phyloP scores from a whole-genome alignment of 176 grass and related monocot genomes.

The Juncus effusus region DNA sequence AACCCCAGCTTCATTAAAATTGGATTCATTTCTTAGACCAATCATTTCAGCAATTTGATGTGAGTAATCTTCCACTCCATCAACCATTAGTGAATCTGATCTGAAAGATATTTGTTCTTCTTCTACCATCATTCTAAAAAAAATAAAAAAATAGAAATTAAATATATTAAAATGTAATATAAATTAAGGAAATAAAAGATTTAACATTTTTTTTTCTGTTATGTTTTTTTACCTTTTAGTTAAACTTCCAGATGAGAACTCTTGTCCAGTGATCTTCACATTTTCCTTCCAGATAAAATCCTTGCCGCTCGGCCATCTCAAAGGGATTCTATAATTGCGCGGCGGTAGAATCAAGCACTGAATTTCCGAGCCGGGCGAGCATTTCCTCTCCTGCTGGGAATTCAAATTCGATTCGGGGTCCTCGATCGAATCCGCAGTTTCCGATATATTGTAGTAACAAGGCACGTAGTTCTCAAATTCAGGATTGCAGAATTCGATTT shows the following conservation, averaged over 20 bases:
- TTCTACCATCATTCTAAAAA: constrained; percentile 96
- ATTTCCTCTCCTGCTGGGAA: constrained; percentile 65
- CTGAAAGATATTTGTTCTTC: constrained; percentile 98
- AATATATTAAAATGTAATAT: too few species aligned
- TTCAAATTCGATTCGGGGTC: constrained; percentile 35
- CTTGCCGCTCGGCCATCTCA: constrained; percentile 88
- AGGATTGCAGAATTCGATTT: constrained; percentile 54
- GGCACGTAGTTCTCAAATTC: constrained; percentile 78
- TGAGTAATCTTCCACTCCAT: constrained; percentile 91
- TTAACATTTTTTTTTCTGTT: neutral
- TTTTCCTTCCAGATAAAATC: constrained; percentile 99
- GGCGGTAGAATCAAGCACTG: constrained; percentile 73
- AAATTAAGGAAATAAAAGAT: too few species aligned
- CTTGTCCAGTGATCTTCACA: constrained; percentile 88
- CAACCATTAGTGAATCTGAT: constrained; percentile 75
- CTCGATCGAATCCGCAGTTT: constrained; percentile 57
- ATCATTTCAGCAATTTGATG: constrained; percentile 99
- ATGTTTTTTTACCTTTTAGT: constrained; percentile 60
- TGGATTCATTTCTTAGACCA: constrained; percentile 84
- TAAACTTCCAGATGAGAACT: constrained; percentile 95
- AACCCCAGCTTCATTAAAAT: constrained; percentile 96
- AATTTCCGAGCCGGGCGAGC: constrained; percentile 38
- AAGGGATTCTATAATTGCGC: constrained; percentile 67
- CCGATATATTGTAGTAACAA: constrained; percentile 90
- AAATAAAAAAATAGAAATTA: constrained; percentile 4